A percentile compares a stretch with the other conserved stretches of the same genome.
phyloP scores from a whole-genome alignment of 1,284 basidiomycete genomes.

The Sporisorium reilianum region DNA sequence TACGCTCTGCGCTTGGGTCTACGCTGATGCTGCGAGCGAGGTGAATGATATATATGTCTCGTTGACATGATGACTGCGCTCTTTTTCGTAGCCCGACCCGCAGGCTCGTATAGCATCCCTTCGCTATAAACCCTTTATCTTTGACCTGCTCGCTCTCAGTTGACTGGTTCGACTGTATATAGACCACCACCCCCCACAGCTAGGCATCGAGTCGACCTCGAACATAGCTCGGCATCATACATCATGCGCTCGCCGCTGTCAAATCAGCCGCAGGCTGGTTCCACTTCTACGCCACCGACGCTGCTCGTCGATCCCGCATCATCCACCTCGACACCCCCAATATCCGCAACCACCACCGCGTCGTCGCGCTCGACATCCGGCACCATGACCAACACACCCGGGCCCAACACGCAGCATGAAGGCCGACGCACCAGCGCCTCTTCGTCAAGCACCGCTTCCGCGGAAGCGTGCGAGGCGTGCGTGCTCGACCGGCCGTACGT shows the following conservation, averaged over 20 bases:
- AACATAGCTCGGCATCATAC: background rate
- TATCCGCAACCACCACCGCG: background rate
- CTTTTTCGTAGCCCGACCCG: constrained; percentile 33
- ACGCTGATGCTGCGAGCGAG: too few relatives aligned
- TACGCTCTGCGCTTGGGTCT: too few relatives aligned
- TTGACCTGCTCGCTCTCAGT: background rate
- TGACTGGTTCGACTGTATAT: background rate
- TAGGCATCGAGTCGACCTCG: background rate
- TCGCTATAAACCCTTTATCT: background rate
- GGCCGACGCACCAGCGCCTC: constrained; percentile 1
- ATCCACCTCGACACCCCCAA: background rate
- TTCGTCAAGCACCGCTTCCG: background rate
- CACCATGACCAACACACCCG: background rate
- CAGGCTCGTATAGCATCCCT: constrained; percentile 10
- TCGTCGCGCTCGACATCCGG: constrained; percentile 2
- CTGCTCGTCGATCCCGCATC: constrained; percentile 1
- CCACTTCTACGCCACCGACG: constrained; percentile 4
- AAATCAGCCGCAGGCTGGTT: too few relatives aligned
- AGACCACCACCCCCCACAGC: background rate
- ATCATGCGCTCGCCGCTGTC: background rate
- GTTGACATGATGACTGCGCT: background rate
- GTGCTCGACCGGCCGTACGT: constrained; percentile 17
- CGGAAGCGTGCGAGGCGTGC: constrained; percentile 21
- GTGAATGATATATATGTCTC: constrained; percentile 15
- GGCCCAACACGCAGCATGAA: too few relatives aligned